Conservation (phyloP, 2,329 filamentous ascomycete species). For the Trichoderma sp. region DNA sequence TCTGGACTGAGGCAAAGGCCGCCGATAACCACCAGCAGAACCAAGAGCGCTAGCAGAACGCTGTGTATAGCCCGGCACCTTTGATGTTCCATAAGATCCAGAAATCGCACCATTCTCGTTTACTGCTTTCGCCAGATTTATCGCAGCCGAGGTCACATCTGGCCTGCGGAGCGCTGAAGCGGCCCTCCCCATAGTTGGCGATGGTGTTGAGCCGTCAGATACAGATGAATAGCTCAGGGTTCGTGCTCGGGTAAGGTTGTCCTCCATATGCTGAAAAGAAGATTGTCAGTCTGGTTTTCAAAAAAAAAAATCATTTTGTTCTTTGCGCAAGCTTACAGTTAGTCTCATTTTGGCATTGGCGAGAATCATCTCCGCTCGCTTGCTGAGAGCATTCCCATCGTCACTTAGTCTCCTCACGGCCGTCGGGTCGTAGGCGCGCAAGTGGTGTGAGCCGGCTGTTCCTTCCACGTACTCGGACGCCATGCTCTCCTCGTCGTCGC, state of each 20-base stretch:
- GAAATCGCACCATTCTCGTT: constrained; percentile 38
- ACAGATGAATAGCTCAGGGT: constrained; percentile 53
- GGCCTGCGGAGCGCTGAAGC: constrained; percentile 31
- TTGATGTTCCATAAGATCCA: constrained; percentile 30
- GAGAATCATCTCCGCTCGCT: constrained; percentile 84
- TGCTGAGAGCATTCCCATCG: constrained; percentile 71
- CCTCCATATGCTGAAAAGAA: constrained; percentile 77
- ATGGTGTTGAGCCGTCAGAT: constrained; percentile 56
- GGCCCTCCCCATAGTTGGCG: constrained; percentile 47
- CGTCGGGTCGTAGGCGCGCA: constrained; percentile 22
- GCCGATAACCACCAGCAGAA: constrained; percentile 59
- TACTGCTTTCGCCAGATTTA: constrained; percentile 36
- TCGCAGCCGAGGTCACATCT: constrained; percentile 25
- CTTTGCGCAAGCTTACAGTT: constrained; percentile 61
- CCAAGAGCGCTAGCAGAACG: constrained; percentile 67
- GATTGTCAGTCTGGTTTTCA: not conserved
- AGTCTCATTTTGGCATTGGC: constrained; percentile 89
- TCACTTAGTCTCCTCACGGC: constrained; percentile 39
- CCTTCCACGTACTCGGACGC: constrained; percentile 59
- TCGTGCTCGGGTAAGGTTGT: constrained; percentile 78
- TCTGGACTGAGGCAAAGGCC: constrained; percentile 47
- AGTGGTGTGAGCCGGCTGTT: constrained; percentile 35
- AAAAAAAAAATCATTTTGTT: not conserved
- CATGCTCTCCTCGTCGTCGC: constrained; percentile 68
- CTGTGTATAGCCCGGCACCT: constrained; percentile 43